These are phyloP conservation scores for Xylariaceae sp. DNA, from an alignment of 2,329 filamentous ascomycete genomes.

Conservation along the genomic window DNA sequence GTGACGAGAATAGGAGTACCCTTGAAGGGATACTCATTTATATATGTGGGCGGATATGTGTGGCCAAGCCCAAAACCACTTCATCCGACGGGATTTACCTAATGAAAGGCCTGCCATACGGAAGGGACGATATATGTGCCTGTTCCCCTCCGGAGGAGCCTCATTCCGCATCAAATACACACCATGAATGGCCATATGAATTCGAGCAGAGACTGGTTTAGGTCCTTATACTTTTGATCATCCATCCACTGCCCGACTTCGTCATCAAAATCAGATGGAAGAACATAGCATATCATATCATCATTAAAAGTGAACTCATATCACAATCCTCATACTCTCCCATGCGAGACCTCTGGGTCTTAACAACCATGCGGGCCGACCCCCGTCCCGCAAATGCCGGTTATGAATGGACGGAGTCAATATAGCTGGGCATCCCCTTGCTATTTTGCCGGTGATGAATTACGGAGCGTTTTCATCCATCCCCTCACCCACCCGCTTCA, in stretches of 20 bases:
- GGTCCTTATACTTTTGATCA: no score
- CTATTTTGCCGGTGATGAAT: neutral
- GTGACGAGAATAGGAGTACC: neutral
- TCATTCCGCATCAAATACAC: neutral
- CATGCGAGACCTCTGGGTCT: neutral
- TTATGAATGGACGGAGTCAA: neutral
- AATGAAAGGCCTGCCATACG: neutral
- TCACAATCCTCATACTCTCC: neutral
- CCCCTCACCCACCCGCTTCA: neutral
- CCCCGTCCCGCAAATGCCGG: neutral
- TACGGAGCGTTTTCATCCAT: neutral
- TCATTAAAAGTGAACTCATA: no score
- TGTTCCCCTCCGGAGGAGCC: neutral
- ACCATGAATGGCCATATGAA: neutral
- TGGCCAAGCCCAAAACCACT: neutral
- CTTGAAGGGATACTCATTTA: neutral
- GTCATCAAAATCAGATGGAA: no score
- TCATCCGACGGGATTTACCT: neutral
- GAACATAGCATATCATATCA: no score
- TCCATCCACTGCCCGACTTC: no score
- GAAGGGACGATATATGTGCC: neutral
- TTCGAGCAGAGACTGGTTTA: neutral
- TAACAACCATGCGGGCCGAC: no score
- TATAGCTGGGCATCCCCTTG: neutral
- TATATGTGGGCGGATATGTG: neutral